Percentiles rank a stretch among this genome's conserved stretches.
phyloP scores from a whole-genome alignment of 2,329 filamentous ascomycete genomes.

The Nemania bipapillata region DNA sequence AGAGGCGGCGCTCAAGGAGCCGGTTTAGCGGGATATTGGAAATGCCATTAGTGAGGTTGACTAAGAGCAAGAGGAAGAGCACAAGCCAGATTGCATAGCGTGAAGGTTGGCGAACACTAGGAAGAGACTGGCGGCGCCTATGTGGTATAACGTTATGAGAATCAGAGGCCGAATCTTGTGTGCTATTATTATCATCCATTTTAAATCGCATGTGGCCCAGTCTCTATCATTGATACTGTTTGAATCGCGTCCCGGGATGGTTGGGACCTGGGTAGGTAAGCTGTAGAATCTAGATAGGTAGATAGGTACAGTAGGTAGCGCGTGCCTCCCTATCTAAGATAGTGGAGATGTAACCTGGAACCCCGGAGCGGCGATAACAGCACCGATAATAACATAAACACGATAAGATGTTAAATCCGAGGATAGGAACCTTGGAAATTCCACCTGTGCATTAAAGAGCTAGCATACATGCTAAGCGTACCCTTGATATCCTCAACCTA shows the following conservation, averaged over 20 bases:
- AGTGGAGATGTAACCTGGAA: no score
- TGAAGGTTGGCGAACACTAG: background rate
- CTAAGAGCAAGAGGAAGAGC: conserved; percentile 57
- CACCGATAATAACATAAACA: background rate
- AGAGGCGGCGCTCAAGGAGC: conserved; percentile 61
- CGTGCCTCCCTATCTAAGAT: no score
- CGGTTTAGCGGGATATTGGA: conserved; percentile 61
- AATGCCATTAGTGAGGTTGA: conserved; percentile 61
- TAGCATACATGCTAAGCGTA: no score
- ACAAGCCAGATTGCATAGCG: conserved; percentile 46
- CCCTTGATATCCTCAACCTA: no score
- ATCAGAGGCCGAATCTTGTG: background rate
- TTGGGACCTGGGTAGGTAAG: background rate
- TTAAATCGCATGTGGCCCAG: background rate
- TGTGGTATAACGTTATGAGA: background rate
- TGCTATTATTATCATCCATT: conserved; percentile 33
- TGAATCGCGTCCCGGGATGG: background rate
- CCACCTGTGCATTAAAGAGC: no score
- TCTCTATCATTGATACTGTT: background rate
- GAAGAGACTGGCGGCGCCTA: background rate
- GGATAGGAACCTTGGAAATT: no score
- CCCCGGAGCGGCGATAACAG: background rate
- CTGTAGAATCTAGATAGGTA: background rate
- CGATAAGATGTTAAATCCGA: no score
- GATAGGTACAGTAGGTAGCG: no score